Percentiles rank a stretch among this genome's conserved stretches.
phyloP scores from a whole-genome alignment of 345 rosid species.

The Noccaea caerulescens region DNA sequence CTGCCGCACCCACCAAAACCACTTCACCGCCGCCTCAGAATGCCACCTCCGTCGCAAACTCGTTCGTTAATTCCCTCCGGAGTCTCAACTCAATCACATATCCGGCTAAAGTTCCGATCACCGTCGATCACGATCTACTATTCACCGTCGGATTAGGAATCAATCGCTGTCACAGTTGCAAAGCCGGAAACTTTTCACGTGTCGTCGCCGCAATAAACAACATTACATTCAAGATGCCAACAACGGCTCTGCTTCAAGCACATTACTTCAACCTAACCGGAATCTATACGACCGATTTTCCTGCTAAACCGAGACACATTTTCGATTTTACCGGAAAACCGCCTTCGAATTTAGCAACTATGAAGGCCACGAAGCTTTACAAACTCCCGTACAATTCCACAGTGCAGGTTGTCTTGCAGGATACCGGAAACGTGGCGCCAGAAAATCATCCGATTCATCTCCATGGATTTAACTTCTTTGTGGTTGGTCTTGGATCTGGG shows the following conservation, averaged over 20 bases:
- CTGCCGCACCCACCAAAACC: constrained; percentile 45
- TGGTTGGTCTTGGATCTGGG: constrained; percentile 77
- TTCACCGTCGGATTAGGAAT: constrained; percentile 77
- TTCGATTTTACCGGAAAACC: constrained; percentile 75
- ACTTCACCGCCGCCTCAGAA: constrained; percentile 59
- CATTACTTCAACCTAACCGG: constrained; percentile 73
- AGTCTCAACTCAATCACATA: constrained; percentile 69
- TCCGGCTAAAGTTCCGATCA: constrained; percentile 70
- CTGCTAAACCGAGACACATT: constrained; percentile 52
- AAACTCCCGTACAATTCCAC: constrained; percentile 66
- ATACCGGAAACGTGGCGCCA: constrained; percentile 74
- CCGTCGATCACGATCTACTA: constrained; percentile 62
- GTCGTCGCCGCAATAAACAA: constrained; percentile 80
- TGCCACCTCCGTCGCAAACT: constrained; percentile 64
- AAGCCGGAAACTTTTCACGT: constrained; percentile 51
- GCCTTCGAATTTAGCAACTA: constrained; percentile 62
- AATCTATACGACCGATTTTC: constrained; percentile 81
- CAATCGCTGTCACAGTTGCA: constrained; percentile 71
- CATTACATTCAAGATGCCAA: constrained; percentile 80
- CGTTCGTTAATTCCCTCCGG: constrained; percentile 52
- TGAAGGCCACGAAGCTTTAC: constrained; percentile 69
- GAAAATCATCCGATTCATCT: constrained; percentile 88
- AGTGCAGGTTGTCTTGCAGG: constrained; percentile 80
- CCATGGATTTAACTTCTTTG: constrained; percentile 90
- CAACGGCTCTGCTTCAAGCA: constrained; percentile 63